Evolutionary conservation across 371 early-diverging fungal species (phyloP).

Genomic region (Agmasoma carcini): DNA sequence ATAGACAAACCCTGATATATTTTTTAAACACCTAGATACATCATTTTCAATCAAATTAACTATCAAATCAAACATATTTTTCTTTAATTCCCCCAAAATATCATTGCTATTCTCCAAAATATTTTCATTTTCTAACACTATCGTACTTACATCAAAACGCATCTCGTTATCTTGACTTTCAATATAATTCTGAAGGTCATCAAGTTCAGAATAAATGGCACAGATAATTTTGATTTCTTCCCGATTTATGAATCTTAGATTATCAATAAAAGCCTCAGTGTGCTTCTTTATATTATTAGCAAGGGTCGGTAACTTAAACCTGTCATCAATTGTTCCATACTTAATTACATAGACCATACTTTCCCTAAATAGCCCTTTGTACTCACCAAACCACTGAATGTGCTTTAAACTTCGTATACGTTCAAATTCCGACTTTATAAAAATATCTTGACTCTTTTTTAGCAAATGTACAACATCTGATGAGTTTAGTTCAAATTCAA

Average conservation of each 20-base stretch:
- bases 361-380: constrained; percentile 28
- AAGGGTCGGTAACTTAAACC: constrained; percentile 2
- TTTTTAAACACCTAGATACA: constrained; percentile 12
- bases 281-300: constrained; percentile 16
- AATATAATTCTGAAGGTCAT: constrained; percentile 29
- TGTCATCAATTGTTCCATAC: constrained; percentile 2
- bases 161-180: constrained; percentile 16
- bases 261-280: constrained; percentile 23
- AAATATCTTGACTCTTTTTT: not conserved
- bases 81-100: constrained; percentile 20
- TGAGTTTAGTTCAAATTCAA: constrained; percentile 5
- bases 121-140: not conserved
- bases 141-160: constrained; percentile 13
- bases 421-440: constrained; percentile 11
- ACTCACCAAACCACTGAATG: constrained; percentile 36
- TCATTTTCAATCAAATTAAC: constrained; percentile 29
- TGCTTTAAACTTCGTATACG: constrained; percentile 19
- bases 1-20: constrained; percentile 27
- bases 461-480: not conserved
- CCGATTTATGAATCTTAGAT: constrained; percentile 36
- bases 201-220: constrained; percentile 27
- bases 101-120: not conserved
- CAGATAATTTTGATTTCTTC: constrained; percentile 36
- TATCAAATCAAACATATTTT: constrained; percentile 32
- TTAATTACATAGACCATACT: constrained; percentile 7